A percentile compares a stretch with the other conserved stretches of the same genome.
Evolutionary conservation across 2,329 filamentous ascomycete species (phyloP).

Genomic region (Trichophyton benhamiae): DNA sequence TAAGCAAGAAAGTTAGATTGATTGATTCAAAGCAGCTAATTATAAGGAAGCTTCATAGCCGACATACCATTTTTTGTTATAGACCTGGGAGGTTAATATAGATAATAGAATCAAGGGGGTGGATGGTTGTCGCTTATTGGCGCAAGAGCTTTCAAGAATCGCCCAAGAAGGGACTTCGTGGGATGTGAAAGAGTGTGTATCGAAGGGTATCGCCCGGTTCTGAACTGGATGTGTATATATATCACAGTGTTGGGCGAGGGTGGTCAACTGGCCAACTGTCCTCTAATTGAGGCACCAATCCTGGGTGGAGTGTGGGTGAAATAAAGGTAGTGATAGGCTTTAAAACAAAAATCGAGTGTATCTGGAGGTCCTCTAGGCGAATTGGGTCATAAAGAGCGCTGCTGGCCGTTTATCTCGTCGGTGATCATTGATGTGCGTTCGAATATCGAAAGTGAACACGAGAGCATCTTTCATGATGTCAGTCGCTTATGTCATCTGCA

Average conservation of each 20-base stretch:
- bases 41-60: neutral
- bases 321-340: too few species aligned
- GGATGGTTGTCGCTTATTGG: neutral
- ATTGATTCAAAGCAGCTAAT: neutral
- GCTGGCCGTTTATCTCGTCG: neutral
- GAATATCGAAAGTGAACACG: neutral
- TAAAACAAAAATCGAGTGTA: neutral
- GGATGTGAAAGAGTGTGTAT: neutral
- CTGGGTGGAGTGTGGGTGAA: neutral
- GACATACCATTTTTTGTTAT: neutral
- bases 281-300: neutral
- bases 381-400: neutral
- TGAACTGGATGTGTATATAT: neutral
- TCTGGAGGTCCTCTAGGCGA: neutral
- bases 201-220: neutral
- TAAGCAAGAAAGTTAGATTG: constrained; percentile 14
- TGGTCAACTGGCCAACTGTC: constrained; percentile 4
- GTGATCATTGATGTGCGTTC: neutral
- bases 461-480: neutral
- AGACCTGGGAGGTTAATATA: neutral
- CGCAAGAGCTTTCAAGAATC: neutral
- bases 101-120: neutral
- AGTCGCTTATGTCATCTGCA: neutral
- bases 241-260: neutral
- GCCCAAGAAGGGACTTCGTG: neutral